A percentile compares a stretch with the other conserved stretches of the same genome.
Evolutionary conservation across 805 yeast genomes (phyloP).

Genomic region (Schwanniomyces polymorphus): DNA sequence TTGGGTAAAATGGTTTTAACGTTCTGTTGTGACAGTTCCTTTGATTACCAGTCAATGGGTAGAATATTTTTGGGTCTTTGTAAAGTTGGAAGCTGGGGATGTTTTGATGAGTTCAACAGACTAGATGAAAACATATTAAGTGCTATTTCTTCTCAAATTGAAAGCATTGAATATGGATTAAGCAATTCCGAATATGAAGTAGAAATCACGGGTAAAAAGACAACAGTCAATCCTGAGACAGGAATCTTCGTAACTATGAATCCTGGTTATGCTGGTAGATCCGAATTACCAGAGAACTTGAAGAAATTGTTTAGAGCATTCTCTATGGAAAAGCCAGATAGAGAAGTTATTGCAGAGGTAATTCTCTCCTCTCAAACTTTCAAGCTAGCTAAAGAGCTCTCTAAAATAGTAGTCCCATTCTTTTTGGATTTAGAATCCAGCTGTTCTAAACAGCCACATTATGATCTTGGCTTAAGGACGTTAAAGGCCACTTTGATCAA

Average conservation of each 20-base stretch:
- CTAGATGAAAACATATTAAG: conserved; percentile 70
- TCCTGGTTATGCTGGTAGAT: conserved; percentile 84
- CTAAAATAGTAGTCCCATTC: conserved; percentile 54
- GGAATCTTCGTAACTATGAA: conserved; percentile 91
- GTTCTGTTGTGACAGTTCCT: conserved; percentile 88
- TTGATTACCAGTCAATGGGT: conserved; percentile 77
- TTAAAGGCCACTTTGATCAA: conserved; percentile 64
- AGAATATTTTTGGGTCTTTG: conserved; percentile 77
- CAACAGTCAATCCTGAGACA: conserved; percentile 45
- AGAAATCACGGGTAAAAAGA: conserved; percentile 42
- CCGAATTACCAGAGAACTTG: conserved; percentile 80
- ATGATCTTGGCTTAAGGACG: conserved; percentile 89
- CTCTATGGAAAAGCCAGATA: conserved; percentile 74
- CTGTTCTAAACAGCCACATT: conserved; percentile 64
- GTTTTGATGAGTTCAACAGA: conserved; percentile 94
- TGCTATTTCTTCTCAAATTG: conserved; percentile 82
- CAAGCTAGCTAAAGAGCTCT: conserved; percentile 38
- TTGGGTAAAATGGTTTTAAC: conserved; percentile 82
- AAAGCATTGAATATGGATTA: conserved; percentile 62
- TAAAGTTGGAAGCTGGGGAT: conserved; percentile 89
- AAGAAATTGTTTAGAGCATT: conserved; percentile 75
- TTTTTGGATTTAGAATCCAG: conserved; percentile 43
- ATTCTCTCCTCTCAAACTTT: conserved; percentile 77
- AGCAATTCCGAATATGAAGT: conserved; percentile 21
- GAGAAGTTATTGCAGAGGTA: conserved; percentile 64